phyloP scores from a whole-genome alignment of 2,329 filamentous ascomycete species.

The Epichloe sylvatica region DNA sequence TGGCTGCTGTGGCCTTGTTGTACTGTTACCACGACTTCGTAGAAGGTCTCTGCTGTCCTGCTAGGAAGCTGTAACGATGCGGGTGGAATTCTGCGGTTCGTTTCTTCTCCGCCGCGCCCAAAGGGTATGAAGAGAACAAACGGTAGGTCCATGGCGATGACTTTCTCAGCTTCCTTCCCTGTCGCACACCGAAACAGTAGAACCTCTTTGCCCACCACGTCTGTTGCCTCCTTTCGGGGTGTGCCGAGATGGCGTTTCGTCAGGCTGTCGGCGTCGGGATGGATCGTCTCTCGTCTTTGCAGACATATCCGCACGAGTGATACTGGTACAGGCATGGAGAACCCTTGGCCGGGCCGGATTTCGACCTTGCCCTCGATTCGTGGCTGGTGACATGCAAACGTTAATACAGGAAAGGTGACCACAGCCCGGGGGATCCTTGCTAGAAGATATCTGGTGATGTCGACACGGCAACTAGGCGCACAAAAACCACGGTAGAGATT shows the following conservation, averaged over 20 bases:
- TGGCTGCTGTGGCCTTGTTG: constrained; percentile 80
- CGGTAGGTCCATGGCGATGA: constrained; percentile 91
- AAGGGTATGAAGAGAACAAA: constrained; percentile 97
- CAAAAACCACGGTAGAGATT: constrained; percentile 7
- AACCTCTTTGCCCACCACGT: constrained; percentile 92
- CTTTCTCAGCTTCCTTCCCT: constrained; percentile 72
- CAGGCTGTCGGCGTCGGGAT: constrained; percentile 87
- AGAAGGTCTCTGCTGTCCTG: constrained; percentile 91
- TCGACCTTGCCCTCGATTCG: constrained; percentile 97
- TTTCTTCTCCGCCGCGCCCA: constrained; percentile 79
- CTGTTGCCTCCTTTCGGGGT: constrained; percentile 76
- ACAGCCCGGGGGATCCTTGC: no score
- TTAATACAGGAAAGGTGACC: not conserved
- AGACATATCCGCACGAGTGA: constrained; percentile 91
- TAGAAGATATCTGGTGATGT: no score
- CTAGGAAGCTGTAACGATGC: constrained; percentile 82
- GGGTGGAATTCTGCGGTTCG: constrained; percentile 77
- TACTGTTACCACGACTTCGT: constrained; percentile 90
- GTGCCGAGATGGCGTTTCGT: constrained; percentile 84
- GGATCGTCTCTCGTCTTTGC: constrained; percentile 87
- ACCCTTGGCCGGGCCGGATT: constrained; percentile 73
- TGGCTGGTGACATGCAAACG: constrained; percentile 42
- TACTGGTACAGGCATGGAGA: constrained; percentile 77
- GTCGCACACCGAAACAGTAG: constrained; percentile 75
- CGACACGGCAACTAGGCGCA: no score